phyloP scores from a whole-genome alignment of 495 filamentous ascomycete species.

The Annulohypoxylon bovei region DNA sequence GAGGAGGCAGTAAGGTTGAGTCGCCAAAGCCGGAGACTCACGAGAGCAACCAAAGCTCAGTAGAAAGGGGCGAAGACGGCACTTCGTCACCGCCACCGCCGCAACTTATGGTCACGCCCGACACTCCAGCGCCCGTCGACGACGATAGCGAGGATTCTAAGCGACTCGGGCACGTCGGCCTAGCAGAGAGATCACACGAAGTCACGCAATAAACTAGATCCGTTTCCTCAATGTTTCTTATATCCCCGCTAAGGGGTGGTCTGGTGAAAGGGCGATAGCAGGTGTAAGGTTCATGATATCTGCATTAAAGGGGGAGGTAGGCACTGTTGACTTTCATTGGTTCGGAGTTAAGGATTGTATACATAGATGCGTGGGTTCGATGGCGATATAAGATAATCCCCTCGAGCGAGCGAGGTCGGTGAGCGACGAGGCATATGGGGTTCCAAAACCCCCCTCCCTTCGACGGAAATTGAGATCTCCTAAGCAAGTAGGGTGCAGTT shows the following conservation, averaged over 20 bases:
- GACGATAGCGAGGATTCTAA: slow-evolving; percentile 49
- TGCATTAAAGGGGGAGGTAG: slow-evolving; percentile 32
- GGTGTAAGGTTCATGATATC: slow-evolving; percentile 37
- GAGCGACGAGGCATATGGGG: slow-evolving; percentile 10
- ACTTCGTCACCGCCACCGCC: slow-evolving; percentile 42
- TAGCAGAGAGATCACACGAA: slow-evolving; percentile 43
- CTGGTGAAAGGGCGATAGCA: slow-evolving; percentile 10
- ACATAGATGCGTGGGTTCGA: slow-evolving; percentile 42
- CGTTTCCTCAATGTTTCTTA: not conserved
- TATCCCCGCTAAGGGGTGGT: not conserved
- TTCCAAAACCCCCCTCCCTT: not conserved
- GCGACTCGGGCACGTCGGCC: slow-evolving; percentile 49
- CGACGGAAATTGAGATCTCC: slow-evolving; percentile 13
- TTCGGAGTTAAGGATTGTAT: slow-evolving; percentile 44
- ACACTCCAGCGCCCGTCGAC: slow-evolving; percentile 46
- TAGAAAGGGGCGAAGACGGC: slow-evolving; percentile 7
- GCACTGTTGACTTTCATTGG: slow-evolving; percentile 31
- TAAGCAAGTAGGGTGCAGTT: not conserved
- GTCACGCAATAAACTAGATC: slow-evolving; percentile 46
- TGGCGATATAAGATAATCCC: slow-evolving; percentile 24
- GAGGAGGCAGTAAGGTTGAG: slow-evolving; percentile 10
- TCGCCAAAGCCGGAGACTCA: slow-evolving; percentile 18
- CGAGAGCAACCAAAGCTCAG: slow-evolving; percentile 9
- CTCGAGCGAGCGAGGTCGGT: slow-evolving; percentile 21
- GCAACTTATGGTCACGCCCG: slow-evolving; percentile 52